Percentiles rank a stretch among this genome's conserved stretches.
Evolutionary conservation across 805 yeast genomes (phyloP).

Genomic region (Blastobotrys muscicola): DNA sequence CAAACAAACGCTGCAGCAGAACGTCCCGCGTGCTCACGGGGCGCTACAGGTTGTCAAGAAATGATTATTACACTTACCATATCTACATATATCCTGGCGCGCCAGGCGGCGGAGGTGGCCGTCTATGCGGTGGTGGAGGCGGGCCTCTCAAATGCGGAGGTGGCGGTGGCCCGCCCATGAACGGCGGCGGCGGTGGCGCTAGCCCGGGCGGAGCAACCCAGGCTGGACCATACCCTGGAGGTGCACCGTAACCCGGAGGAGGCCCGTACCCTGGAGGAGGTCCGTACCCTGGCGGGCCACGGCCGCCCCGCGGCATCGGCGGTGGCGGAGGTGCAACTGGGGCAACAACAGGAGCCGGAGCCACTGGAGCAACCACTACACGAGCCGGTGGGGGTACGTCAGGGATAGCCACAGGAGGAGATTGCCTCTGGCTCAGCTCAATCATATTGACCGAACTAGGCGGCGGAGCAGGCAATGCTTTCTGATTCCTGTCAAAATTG

Average conservation of each 20-base stretch:
- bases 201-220: background rate
- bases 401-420: background rate
- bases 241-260: too few relatives aligned
- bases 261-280: too few relatives aligned
- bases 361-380: background rate
- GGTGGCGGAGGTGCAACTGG: conserved; percentile 4
- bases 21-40: too few relatives aligned
- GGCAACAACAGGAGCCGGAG: conserved; percentile 3
- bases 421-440: background rate
- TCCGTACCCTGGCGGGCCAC: too few relatives aligned
- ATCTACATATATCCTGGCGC: conserved; percentile 5
- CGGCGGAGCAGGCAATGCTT: background rate
- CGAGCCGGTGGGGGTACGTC: background rate
- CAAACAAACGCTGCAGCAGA: too few relatives aligned
- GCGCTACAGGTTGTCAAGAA: background rate
- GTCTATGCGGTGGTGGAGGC: conserved; percentile 5
- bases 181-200: conserved; percentile 7
- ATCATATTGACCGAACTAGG: background rate
- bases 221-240: background rate
- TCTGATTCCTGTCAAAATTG: too few relatives aligned
- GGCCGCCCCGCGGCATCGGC: background rate
- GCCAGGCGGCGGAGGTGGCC: conserved; percentile 11
- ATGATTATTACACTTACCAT: background rate
- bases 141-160: conserved; percentile 1
- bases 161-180: conserved; percentile 6